A percentile compares a stretch with the other conserved stretches of the same genome.
These are phyloP conservation scores for Juglanconis juglandina DNA, from an alignment of 2,329 filamentous ascomycete species.

Conservation along the genomic window DNA sequence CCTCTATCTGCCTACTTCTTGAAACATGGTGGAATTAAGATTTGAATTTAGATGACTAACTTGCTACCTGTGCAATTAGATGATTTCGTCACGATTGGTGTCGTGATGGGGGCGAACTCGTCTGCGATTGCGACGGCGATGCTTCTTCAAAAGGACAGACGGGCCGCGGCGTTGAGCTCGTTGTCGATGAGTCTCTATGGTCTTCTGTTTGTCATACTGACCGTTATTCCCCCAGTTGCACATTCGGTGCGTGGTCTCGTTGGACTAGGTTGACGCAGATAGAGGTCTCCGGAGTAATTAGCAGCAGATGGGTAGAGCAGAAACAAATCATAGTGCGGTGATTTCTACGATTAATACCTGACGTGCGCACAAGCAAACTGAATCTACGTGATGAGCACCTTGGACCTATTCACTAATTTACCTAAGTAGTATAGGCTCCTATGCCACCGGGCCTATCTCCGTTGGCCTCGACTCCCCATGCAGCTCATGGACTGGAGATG, in stretches of 20 bases:
- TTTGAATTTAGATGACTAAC: not conserved
- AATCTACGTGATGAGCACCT: too few species aligned
- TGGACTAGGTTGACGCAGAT: not conserved
- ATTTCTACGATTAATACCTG: too few species aligned
- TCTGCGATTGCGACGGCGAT: constrained; percentile 3
- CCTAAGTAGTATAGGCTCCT: too few species aligned
- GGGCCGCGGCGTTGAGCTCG: not conserved
- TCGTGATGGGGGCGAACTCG: not conserved
- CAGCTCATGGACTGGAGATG: too few species aligned
- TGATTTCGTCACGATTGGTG: not conserved
- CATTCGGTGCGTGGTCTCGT: not conserved
- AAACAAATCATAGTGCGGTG: not conserved
- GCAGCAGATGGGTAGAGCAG: not conserved
- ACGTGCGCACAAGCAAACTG: too few species aligned
- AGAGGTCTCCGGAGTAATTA: not conserved
- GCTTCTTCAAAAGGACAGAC: not conserved
- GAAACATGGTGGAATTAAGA: too few species aligned
- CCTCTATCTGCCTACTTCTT: not conserved
- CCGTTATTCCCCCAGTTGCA: not conserved
- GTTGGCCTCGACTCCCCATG: too few species aligned
- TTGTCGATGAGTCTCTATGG: not conserved
- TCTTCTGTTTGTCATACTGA: not conserved
- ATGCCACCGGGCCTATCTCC: too few species aligned
- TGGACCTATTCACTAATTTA: too few species aligned
- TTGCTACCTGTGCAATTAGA: not conserved